Conservation (phyloP, 2,329 filamentous ascomycete genomes). For the Falciphora oryzae region DNA sequence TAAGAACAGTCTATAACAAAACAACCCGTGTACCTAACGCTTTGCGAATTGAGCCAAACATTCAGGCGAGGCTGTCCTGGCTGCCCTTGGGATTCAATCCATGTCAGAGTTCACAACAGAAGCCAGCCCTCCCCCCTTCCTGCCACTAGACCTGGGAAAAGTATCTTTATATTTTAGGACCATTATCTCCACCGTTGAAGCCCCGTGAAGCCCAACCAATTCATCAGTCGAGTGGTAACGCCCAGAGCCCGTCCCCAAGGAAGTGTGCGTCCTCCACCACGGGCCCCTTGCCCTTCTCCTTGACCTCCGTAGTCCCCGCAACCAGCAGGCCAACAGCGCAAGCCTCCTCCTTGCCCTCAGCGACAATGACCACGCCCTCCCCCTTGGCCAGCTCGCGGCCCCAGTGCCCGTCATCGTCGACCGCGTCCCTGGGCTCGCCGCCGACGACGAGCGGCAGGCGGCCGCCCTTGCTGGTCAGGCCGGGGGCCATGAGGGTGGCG, state of each 20-base stretch:
- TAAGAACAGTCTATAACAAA: no score
- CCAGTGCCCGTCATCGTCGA: constrained; percentile 49
- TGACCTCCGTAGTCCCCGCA: constrained; percentile 83
- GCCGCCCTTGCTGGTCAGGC: constrained; percentile 78
- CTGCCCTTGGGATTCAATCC: no score
- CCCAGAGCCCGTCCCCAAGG: constrained; percentile 92
- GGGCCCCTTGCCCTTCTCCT: constrained; percentile 88
- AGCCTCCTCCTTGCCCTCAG: constrained; percentile 89
- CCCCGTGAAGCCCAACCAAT: no score
- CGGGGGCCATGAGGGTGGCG: constrained; percentile 93
- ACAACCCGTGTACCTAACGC: no score
- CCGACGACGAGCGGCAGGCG: constrained; percentile 56
- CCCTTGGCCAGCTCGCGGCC: constrained; percentile 69
- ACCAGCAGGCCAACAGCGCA: constrained; percentile 83
- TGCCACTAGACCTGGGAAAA: no score
- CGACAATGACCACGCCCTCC: constrained; percentile 79
- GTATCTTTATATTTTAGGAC: no score
- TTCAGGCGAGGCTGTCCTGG: no score
- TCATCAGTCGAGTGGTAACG: constrained; percentile 46
- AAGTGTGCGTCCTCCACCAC: constrained; percentile 93
- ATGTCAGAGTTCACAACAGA: no score
- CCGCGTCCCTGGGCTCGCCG: constrained; percentile 29
- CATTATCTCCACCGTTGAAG: no score
- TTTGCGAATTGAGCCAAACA: no score
- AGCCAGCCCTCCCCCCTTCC: no score